Evolutionary conservation across 345 rosid genomes (phyloP), one percentile per base, ranked within the genome.

Genomic region (Iberis pinnata): DNA sequence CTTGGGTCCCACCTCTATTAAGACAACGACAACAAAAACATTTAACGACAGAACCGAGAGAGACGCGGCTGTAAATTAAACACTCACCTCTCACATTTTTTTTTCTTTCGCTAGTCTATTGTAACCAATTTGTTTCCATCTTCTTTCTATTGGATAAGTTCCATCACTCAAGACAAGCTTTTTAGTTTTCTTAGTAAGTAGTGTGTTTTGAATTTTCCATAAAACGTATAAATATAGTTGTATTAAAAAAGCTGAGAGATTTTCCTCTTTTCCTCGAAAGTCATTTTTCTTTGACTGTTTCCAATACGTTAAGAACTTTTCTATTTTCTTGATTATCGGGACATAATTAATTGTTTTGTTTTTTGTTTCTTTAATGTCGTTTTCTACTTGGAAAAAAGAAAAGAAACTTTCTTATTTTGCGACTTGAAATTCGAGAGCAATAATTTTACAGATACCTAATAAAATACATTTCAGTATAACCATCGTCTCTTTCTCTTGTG

Each of bases 331-430:
- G n/a, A n/a, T n/a, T n/a, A n/a, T n/a, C n/a, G n/a, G n/a, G n/a
- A n/a, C n/a, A n/a, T n/a, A n/a, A n/a, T 29, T 41, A 9, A 43
- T 16, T 29, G 17, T 45, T 7, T 66, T 38, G 70, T 14, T 44
- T 58, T 58, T 37, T 54, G 48, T 26, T 43, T 29, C 10, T 43
- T 41, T 39, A 37, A 66, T 66, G 65, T 58, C 60, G 54, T 65
- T 50, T 50, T 65, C 70, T 65, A 20, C 43, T 43, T 26, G 3
- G 44, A 3, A 54, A 22, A 26, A 26, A 26, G 8, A 2, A 47
- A 46, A 53, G 61, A 59, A 53, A 67, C 61, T 60, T 59, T 67
- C 71, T 53, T 33, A 49, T 45, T 53, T 67, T 45, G 49, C 71
- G 13, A 67, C 65, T 67, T 67, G 19, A 59, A 46, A 39, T 45